Evolutionary conservation across 2,329 filamentous ascomycete species (phyloP), one percentile per base, ranked within the genome.

Genomic region (Setomelanomma holmii): DNA sequence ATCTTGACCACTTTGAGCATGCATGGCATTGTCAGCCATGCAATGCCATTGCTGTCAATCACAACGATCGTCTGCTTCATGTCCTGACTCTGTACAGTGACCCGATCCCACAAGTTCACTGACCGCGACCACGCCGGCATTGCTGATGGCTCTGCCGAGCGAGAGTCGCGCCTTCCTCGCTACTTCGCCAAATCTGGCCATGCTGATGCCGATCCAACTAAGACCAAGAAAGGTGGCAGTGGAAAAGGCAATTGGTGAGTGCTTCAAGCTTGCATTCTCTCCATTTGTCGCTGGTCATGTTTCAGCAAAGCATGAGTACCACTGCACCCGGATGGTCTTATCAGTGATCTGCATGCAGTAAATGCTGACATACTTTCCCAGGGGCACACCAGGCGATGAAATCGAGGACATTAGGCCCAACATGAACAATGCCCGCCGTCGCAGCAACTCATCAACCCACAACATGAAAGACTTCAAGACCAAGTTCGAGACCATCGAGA

Each of bases 141-240:
- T 64, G 88, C 89, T 63, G 89, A 95, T 67, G 90, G 89, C 73
- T 87, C 85, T 51, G 87, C 85, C 56, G 76, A 82, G 45, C 81
- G 86, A 49, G 83, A 89, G 60, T 89, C 95, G 64, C 84, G 89
- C 68, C 80, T 96, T 22, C 93, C 95, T 71, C 91, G 92, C 72
- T 98, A 90, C 85, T 98, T 98, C 76, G 91, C 86, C 77, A 97
- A 97, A 81, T 80, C 86, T 55, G 93, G 93, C 63, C 88, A 89
- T 72, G 81, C 86, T 67, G 92, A 92, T 71, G 82, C 83, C 64
- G 90, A 96, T 72, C 93, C 95, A 56, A 92, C 91, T 77, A 95
- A 96, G 83, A 88, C 89, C 73, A 99, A 99, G 87, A 99, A 99
- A 82, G 90, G 96, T 71, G 93, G 93, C 59, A 89, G 85, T 64